Evolutionary conservation across 192 early-diverging fungal genomes (phyloP), one percentile per base, ranked within the genome.

Genomic region (Podochytrium sp.): DNA sequence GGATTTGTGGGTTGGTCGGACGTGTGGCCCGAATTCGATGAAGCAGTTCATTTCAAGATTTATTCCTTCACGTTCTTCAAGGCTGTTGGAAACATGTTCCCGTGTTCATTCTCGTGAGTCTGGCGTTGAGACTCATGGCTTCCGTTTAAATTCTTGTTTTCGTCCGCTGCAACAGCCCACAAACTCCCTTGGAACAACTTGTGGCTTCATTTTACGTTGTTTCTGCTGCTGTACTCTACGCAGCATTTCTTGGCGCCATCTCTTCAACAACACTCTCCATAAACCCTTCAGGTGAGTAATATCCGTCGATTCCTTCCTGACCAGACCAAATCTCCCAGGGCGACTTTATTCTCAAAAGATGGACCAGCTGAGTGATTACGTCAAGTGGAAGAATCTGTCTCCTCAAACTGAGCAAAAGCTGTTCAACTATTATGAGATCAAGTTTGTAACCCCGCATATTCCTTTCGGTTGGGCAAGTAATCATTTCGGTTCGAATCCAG

Each of bases 71-170:
- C 51, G 51, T 55, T 68, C 27, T 71, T 77, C 29, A 41, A 68
- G 29, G 61, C 57, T 16, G 70, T 78, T 38, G 70, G 77, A 16
- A 78, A 78, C 65, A 72, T 75, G 53, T 78, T 78, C 38, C 77
- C 77, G 52, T 29, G 7, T 6, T 55, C 52, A 25, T 55, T 55
- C 23, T 7, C 25, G 52, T 47, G n/a, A 47, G n/a, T n/a, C n/a
- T n/a, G n/a, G n/a, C n/a, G n/a, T n/a, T n/a, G n/a, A n/a, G n/a
- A n/a, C n/a, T n/a, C n/a, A n/a, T n/a, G n/a, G n/a, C n/a, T n/a
- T n/a, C n/a, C n/a, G n/a, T n/a, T n/a, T n/a, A n/a, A n/a, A n/a
- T n/a, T n/a, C n/a, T n/a, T n/a, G n/a, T n/a, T n/a, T n/a, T n/a
- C n/a, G n/a, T n/a, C n/a, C n/a, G n/a, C n/a, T 50, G 0, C 27